These are phyloP conservation scores for Pugionium cornutum DNA, from an alignment of 345 rosid genomes.

Conservation along the genomic window DNA sequence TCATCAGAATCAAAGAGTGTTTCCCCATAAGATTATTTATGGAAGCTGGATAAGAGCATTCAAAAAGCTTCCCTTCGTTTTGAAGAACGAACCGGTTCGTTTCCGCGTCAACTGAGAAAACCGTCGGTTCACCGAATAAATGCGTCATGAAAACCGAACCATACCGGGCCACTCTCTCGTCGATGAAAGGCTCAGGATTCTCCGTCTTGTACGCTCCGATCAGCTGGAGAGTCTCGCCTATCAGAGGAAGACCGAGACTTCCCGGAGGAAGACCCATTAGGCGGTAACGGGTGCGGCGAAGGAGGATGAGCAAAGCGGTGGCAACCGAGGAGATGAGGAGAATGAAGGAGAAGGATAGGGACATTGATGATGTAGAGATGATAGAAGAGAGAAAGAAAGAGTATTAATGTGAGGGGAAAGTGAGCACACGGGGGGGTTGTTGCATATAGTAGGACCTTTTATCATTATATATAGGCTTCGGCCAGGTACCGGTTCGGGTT, in stretches of 20 bases:
- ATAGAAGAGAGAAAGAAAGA: conserved; percentile 11
- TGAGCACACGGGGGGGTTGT: conserved; percentile 46
- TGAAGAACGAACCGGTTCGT: conserved; percentile 83
- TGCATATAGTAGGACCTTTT: conserved; percentile 41
- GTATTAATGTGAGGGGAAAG: conserved; percentile 39
- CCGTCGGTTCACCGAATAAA: conserved; percentile 79
- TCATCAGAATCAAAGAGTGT: conserved; percentile 87
- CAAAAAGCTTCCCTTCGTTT: conserved; percentile 88
- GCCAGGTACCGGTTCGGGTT: too few species aligned
- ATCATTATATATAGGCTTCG: conserved; percentile 22
- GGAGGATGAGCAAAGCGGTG: conserved; percentile 42
- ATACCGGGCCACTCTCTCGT: conserved; percentile 71
- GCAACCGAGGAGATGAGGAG: conserved; percentile 42
- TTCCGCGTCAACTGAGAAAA: conserved; percentile 86
- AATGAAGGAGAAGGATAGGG: conserved; percentile 32
- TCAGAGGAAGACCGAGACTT: conserved; percentile 68
- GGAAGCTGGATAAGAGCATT: conserved; percentile 87
- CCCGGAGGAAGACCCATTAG: conserved; percentile 81
- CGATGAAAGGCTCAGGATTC: conserved; percentile 94
- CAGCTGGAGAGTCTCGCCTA: conserved; percentile 87
- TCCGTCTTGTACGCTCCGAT: conserved; percentile 95
- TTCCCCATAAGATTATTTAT: conserved; percentile 85
- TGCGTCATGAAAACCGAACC: conserved; percentile 88
- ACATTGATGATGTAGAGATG: conserved; percentile 26
- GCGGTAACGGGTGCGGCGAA: conserved; percentile 49